Evolutionary conservation across 306 rosid genomes (phyloP).

Genomic region (Lithocarpus polystachyus): DNA sequence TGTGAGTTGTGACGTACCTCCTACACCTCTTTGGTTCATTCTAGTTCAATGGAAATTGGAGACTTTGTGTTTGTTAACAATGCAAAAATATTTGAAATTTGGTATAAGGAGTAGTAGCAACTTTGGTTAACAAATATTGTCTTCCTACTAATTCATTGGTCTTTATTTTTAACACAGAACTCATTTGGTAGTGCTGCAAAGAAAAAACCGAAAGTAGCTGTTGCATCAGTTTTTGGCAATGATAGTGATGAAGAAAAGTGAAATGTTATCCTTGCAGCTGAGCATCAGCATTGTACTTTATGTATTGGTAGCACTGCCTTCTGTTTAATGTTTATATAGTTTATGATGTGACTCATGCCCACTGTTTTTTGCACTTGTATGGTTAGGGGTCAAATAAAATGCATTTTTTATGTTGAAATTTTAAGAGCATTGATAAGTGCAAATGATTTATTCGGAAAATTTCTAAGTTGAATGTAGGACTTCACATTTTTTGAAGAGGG

Average conservation of each 20-base stretch:
- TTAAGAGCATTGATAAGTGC: neutral
- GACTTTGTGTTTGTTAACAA: neutral
- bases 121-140: neutral
- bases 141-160: neutral
- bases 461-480: neutral
- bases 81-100: neutral
- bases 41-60: neutral
- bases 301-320: constrained; percentile 1
- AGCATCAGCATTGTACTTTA: constrained; percentile 15
- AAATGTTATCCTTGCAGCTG: constrained; percentile 7
- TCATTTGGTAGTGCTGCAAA: constrained; percentile 45
- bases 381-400: neutral
- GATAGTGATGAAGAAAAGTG: constrained; percentile 70
- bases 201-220: constrained; percentile 55
- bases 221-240: constrained; percentile 61
- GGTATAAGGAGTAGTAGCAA: neutral
- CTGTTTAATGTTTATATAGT: neutral
- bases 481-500: neutral
- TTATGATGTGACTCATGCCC: neutral
- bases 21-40: neutral
- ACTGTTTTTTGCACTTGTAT: neutral
- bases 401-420: neutral
- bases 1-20: no score
- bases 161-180: constrained; percentile 32
- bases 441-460: neutral